Percentiles rank a stretch among this genome's conserved stretches.
These are phyloP conservation scores for Codiaeum variegatum DNA, from an alignment of 441 rosid species.

Conservation along the genomic window DNA sequence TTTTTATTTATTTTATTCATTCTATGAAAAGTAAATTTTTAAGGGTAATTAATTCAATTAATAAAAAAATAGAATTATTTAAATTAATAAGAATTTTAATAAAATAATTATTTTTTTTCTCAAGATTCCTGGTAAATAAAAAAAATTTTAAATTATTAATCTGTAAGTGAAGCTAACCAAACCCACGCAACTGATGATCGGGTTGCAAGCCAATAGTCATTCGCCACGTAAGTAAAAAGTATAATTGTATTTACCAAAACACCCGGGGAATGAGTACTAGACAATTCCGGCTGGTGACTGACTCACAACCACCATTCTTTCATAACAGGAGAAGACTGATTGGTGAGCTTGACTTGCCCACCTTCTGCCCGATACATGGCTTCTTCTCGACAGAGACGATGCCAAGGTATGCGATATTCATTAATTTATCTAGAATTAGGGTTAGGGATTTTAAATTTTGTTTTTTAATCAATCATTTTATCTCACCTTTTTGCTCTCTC, in stretches of 20 bases:
- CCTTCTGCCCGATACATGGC: conserved; percentile 33
- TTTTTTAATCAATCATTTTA: neutral
- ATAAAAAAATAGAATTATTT: no score
- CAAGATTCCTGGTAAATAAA: no score
- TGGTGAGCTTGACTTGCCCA: conserved; percentile 25
- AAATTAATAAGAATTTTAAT: no score
- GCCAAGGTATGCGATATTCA: conserved; percentile 21
- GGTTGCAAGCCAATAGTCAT: neutral
- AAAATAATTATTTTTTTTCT: no score
- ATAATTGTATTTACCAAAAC: neutral
- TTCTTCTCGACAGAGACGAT: conserved; percentile 18
- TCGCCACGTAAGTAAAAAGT: neutral
- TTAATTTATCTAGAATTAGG: neutral
- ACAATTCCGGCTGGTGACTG: neutral
- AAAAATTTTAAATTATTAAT: no score
- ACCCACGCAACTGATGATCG: neutral
- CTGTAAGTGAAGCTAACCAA: neutral
- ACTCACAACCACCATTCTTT: conserved; percentile 33
- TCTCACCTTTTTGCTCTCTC: conserved; percentile 7
- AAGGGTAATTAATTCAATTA: no score
- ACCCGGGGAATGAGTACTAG: neutral
- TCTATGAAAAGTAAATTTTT: no score
- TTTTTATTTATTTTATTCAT: no score
- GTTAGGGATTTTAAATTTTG: neutral
- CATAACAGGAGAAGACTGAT: conserved; percentile 30